Evolutionary conservation across 1,284 basidiomycete genomes (phyloP).

Genomic region (Coriolopsis trogii): DNA sequence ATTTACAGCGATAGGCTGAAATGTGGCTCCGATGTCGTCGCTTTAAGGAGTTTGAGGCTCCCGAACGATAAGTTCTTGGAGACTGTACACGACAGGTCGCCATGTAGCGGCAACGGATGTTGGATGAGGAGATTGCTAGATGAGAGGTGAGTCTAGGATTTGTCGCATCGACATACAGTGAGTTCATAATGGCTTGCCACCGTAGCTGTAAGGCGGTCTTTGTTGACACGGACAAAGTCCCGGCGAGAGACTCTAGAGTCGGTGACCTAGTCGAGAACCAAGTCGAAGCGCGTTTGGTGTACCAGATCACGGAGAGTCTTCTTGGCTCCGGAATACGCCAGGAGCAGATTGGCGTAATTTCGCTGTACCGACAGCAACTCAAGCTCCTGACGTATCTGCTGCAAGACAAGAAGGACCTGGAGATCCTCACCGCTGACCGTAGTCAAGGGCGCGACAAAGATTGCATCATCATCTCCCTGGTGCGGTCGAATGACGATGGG

Average conservation of each 20-base stretch:
- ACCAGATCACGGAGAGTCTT: conserved; percentile 69
- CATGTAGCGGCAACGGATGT: conserved; percentile 44
- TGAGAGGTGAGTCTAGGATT: conserved; percentile 51
- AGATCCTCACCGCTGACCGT: conserved; percentile 93
- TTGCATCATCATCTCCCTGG: conserved; percentile 91
- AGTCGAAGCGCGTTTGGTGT: conserved; percentile 70
- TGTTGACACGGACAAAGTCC: conserved; percentile 86
- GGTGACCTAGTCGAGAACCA: conserved; percentile 91
- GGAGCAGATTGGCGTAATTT: conserved; percentile 85
- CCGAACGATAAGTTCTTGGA: conserved; percentile 48
- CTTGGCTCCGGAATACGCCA: conserved; percentile 65
- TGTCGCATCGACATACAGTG: not conserved
- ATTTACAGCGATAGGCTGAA: conserved; percentile 82
- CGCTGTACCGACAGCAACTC: conserved; percentile 94
- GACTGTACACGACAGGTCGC: conserved; percentile 38
- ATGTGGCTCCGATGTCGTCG: conserved; percentile 79
- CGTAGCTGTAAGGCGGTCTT: conserved; percentile 84
- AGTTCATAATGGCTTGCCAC: not conserved
- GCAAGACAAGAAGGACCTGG: conserved; percentile 59
- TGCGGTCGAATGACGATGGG: conserved; percentile 80
- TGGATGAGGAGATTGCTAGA: conserved; percentile 76
- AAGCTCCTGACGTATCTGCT: conserved; percentile 76
- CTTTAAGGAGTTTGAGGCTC: conserved; percentile 60
- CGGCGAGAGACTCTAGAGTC: conserved; percentile 78
- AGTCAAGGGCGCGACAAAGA: conserved; percentile 98